phyloP scores from a whole-genome alignment of 345 rosid genomes.

The Punica granatum region DNA sequence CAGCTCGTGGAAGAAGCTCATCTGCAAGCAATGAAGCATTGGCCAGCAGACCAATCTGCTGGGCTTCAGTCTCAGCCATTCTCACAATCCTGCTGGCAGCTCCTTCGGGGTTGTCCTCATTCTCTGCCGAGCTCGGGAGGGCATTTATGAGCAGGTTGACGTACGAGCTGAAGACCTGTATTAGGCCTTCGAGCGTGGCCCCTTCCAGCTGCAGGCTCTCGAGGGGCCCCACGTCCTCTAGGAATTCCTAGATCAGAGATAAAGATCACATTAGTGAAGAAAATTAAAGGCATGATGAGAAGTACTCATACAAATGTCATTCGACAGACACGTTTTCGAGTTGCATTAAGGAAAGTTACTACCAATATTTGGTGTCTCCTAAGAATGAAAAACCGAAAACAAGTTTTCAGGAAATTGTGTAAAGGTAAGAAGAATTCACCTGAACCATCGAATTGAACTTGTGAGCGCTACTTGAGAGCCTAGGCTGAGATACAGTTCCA shows the following conservation, averaged over 20 bases:
- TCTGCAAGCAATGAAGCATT: slow-evolving; percentile 82
- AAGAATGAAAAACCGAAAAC: neutral
- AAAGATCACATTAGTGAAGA: neutral
- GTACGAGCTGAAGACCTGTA: slow-evolving; percentile 59
- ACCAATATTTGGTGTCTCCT: neutral
- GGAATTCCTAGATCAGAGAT: slow-evolving; percentile 38
- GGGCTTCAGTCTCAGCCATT: slow-evolving; percentile 72
- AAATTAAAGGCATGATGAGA: neutral
- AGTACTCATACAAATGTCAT: neutral
- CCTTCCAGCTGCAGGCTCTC: slow-evolving; percentile 72
- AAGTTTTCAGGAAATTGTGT: neutral
- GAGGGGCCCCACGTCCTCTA: slow-evolving; percentile 77
- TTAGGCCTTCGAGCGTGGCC: slow-evolving; percentile 66
- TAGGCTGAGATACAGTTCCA: slow-evolving; percentile 38
- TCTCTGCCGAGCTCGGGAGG: slow-evolving; percentile 64
- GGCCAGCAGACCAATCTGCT: slow-evolving; percentile 77
- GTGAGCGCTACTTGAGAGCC: slow-evolving; percentile 73
- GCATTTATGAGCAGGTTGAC: slow-evolving; percentile 72
- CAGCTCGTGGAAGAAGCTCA: slow-evolving; percentile 79
- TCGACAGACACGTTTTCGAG: neutral
- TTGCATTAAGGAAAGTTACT: neutral
- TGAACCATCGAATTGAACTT: slow-evolving; percentile 76
- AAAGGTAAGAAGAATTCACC: slow-evolving; percentile 25
- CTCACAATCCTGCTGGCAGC: slow-evolving; percentile 51
- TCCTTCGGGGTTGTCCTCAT: slow-evolving; percentile 54